These are phyloP conservation scores for Pachysandra terminalis DNA, from an alignment of 164 flowering plant genomes.

Conservation along the genomic window DNA sequence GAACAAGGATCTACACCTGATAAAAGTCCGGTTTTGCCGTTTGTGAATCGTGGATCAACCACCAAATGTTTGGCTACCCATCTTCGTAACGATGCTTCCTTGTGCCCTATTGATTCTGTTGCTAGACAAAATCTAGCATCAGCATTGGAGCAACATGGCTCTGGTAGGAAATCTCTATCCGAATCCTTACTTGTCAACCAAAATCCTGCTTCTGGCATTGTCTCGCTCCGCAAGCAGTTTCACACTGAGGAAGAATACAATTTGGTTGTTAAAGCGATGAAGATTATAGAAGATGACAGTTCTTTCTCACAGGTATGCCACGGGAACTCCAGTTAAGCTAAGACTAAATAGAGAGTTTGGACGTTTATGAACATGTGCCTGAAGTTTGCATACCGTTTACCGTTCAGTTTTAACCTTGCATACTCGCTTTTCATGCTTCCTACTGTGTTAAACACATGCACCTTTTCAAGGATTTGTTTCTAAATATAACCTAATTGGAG, in stretches of 20 bases:
- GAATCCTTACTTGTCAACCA: conserved; percentile 48
- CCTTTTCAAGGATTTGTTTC: no score
- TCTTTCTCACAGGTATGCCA: conserved; percentile 44
- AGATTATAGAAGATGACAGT: conserved; percentile 48
- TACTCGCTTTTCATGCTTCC: no score
- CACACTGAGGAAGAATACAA: conserved; percentile 52
- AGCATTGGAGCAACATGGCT: conserved; percentile 76
- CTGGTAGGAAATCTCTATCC: conserved; percentile 85
- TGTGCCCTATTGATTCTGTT: conserved; percentile 41
- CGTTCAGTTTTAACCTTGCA: no score
- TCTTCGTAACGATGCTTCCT: conserved; percentile 29
- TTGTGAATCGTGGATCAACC: conserved; percentile 39
- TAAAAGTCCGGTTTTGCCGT: conserved; percentile 40
- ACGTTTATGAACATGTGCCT: no score
- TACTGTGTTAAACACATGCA: no score
- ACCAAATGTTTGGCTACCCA: conserved; percentile 32
- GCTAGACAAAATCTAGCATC: conserved; percentile 69
- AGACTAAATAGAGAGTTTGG: no score
- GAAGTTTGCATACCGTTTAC: no score
- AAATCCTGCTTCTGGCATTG: conserved; percentile 49
- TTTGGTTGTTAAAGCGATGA: conserved; percentile 26
- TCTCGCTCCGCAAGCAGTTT: conserved; percentile 70
- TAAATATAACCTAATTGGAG: background rate
- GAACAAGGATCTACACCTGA: conserved; percentile 25
- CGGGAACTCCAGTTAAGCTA: background rate